A percentile compares a stretch with the other conserved stretches of the same genome.
Evolutionary conservation across 768 basidiomycete genomes (phyloP).

Genomic region (Hygrophorus pudorinus): DNA sequence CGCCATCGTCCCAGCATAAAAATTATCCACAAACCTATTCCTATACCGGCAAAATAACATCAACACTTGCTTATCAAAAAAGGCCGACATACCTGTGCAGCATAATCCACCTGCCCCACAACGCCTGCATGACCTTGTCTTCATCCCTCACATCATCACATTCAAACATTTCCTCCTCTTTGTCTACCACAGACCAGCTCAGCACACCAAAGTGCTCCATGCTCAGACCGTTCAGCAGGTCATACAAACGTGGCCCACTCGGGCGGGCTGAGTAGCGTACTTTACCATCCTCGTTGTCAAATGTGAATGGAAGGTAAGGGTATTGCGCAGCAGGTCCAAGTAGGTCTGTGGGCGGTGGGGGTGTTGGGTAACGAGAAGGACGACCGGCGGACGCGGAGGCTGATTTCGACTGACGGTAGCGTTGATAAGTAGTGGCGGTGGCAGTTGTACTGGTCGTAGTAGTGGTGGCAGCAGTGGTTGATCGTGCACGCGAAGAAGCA

Average conservation of each 20-base stretch:
- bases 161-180: slow-evolving; percentile 71
- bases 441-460: slow-evolving; percentile 8
- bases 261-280: slow-evolving; percentile 55
- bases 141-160: slow-evolving; percentile 62
- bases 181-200: slow-evolving; percentile 58
- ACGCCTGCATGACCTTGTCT: slow-evolving; percentile 68
- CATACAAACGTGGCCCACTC: slow-evolving; percentile 54
- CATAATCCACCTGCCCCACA: slow-evolving; percentile 72
- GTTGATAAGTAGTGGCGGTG: slow-evolving; percentile 5
- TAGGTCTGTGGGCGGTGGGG: slow-evolving; percentile 32
- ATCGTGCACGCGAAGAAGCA: slow-evolving; percentile 9
- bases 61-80: not conserved
- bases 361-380: slow-evolving; percentile 22
- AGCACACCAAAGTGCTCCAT: slow-evolving; percentile 55
- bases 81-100: slow-evolving; percentile 36
- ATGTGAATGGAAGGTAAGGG: slow-evolving; percentile 44
- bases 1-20: slow-evolving; percentile 36
- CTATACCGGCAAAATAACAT: slow-evolving; percentile 21
- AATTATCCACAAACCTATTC: slow-evolving; percentile 44
- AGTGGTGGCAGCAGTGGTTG: slow-evolving; percentile 9
- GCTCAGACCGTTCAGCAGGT: slow-evolving; percentile 50
- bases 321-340: slow-evolving; percentile 40
- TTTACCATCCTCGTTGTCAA: slow-evolving; percentile 31
- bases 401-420: slow-evolving; percentile 5
- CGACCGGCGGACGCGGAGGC: slow-evolving; percentile 15